Evolutionary conservation across 257 asterid genomes (phyloP).

Genomic region (Thymus quinquecostatus): DNA sequence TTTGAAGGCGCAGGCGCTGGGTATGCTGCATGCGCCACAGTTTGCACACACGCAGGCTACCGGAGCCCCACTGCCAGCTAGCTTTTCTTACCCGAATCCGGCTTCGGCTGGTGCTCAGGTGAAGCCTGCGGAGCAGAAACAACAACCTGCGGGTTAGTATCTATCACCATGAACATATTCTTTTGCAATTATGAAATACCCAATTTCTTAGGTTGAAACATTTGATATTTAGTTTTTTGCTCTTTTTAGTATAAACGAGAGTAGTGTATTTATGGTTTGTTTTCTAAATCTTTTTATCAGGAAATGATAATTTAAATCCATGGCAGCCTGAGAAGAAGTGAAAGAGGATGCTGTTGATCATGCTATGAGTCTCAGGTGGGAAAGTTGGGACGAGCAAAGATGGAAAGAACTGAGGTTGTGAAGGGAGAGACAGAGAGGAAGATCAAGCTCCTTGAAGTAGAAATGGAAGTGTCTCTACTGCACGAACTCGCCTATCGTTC

Average conservation of each 20-base stretch:
- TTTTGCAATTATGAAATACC: slow-evolving; percentile 12
- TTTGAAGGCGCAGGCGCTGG: slow-evolving; percentile 61
- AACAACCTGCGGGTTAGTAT: slow-evolving; percentile 80
- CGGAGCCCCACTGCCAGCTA: slow-evolving; percentile 61
- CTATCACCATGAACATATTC: not conserved
- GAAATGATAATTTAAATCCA: slow-evolving; percentile 76
- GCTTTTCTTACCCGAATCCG: slow-evolving; percentile 68
- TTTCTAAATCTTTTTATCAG: slow-evolving; percentile 56
- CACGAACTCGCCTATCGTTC: slow-evolving; percentile 18
- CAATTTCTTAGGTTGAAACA: slow-evolving; percentile 13
- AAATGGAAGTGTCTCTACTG: slow-evolving; percentile 16
- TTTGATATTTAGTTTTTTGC: not conserved
- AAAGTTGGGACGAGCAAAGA: not conserved
- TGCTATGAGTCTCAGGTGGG: slow-evolving; percentile 17
- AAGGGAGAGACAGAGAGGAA: slow-evolving; percentile 11
- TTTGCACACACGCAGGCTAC: slow-evolving; percentile 52
- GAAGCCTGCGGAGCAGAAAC: slow-evolving; percentile 87
- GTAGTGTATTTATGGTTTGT: slow-evolving; percentile 38
- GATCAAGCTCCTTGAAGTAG: slow-evolving; percentile 22
- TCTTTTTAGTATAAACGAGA: slow-evolving; percentile 22
- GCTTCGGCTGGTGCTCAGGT: slow-evolving; percentile 73
- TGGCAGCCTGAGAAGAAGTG: slow-evolving; percentile 99
- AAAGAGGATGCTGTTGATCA: slow-evolving; percentile 20
- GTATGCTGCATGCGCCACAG: slow-evolving; percentile 59
- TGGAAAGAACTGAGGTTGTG: slow-evolving; percentile 28